phyloP scores from a whole-genome alignment of 1,139 yeast genomes.

The Suhomyces bribrorum region DNA sequence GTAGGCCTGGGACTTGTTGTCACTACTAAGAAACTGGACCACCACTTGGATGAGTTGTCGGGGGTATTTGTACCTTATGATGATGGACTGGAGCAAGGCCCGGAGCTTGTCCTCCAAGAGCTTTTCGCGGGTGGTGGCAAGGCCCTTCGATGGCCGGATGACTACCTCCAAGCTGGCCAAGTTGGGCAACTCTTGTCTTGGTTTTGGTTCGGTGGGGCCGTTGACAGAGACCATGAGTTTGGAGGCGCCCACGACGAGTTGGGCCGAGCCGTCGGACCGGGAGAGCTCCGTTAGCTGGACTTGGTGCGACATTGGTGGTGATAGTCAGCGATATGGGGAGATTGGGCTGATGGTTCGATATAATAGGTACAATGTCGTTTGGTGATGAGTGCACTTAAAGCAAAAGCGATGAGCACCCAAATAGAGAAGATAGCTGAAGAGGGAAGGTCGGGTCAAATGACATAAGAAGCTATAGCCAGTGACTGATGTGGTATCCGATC shows the following conservation, averaged over 20 bases:
- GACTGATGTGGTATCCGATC: too few relatives aligned
- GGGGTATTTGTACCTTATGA: constrained; percentile 72
- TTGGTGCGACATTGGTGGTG: constrained; percentile 5
- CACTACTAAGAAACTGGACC: constrained; percentile 73
- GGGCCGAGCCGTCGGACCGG: constrained; percentile 71
- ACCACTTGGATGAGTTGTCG: constrained; percentile 83
- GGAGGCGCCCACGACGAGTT: constrained; percentile 50
- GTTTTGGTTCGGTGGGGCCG: constrained; percentile 88
- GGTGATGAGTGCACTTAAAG: too few relatives aligned
- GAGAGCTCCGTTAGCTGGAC: constrained; percentile 15
- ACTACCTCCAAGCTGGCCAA: constrained; percentile 77
- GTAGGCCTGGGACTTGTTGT: constrained; percentile 37
- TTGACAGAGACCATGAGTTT: constrained; percentile 74
- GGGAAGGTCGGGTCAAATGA: too few relatives aligned
- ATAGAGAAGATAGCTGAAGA: too few relatives aligned
- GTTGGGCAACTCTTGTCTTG: constrained; percentile 83
- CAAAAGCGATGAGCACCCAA: too few relatives aligned
- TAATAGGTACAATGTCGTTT: too few relatives aligned
- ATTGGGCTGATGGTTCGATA: too few relatives aligned
- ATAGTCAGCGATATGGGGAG: too few relatives aligned
- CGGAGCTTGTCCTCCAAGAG: constrained; percentile 71
- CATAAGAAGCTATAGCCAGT: too few relatives aligned
- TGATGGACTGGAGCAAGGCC: constrained; percentile 58
- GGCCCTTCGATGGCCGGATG: constrained; percentile 76
- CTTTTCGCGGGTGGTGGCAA: constrained; percentile 76